phyloP scores from a whole-genome alignment of 176 grass and related monocot species.

The Saccharum spontaneum region DNA sequence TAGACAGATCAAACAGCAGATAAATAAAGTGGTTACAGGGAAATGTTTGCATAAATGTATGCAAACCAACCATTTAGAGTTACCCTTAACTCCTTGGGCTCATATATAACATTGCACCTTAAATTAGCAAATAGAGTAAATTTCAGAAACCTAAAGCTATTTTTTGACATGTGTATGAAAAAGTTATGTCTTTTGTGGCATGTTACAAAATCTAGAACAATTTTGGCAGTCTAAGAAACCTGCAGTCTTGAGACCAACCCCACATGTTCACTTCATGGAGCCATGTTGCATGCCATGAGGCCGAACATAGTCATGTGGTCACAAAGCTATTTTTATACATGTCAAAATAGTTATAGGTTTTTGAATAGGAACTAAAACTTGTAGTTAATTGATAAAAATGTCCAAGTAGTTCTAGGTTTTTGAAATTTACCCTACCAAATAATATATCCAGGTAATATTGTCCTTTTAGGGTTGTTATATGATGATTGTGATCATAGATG shows the following conservation, averaged over 20 bases:
- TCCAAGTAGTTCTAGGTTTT: background rate
- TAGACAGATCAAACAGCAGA: background rate
- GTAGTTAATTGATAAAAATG: background rate
- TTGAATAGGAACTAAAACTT: background rate
- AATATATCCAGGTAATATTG: background rate
- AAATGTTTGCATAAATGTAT: background rate
- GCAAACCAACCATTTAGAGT: background rate
- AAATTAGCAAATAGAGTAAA: background rate
- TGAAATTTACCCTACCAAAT: background rate
- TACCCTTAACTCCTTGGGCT: background rate
- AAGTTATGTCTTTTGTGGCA: background rate
- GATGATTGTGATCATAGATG: background rate
- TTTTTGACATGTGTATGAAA: background rate
- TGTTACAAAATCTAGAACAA: background rate
- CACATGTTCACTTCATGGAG: background rate
- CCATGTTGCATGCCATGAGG: background rate
- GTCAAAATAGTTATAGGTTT: background rate
- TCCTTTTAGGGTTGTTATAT: slow-evolving; percentile 10
- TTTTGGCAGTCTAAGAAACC: background rate
- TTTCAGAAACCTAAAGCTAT: background rate
- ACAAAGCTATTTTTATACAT: background rate
- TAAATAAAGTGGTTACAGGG: background rate
- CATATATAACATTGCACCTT: background rate
- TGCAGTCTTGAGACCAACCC: background rate
- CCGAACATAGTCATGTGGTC: background rate